Evolutionary conservation across 208 protist genomes (phyloP).

Genomic region (Trypanosoma brucei): DNA sequence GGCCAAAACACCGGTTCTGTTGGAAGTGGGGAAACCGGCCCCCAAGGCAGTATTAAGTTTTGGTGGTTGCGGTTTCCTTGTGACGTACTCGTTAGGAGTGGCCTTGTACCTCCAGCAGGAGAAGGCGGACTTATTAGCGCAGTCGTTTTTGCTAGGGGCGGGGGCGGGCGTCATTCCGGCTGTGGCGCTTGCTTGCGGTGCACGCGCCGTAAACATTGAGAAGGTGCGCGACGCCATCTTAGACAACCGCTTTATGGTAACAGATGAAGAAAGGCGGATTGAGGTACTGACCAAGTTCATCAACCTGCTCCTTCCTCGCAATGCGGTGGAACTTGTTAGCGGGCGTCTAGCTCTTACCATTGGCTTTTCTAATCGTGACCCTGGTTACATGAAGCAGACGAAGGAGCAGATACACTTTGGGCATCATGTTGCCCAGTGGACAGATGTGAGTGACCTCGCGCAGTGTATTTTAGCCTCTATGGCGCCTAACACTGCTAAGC

Average conservation of each 20-base stretch:
- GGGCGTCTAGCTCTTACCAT: slow-evolving; percentile 82
- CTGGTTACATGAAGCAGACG: slow-evolving; percentile 76
- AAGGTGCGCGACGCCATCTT: slow-evolving; percentile 78
- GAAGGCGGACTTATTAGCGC: slow-evolving; percentile 63
- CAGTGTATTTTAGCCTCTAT: slow-evolving; percentile 83
- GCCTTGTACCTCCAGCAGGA: slow-evolving; percentile 86
- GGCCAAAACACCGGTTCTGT: slow-evolving; percentile 73
- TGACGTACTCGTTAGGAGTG: slow-evolving; percentile 85
- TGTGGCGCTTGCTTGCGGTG: slow-evolving; percentile 72
- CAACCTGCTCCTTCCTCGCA: slow-evolving; percentile 68
- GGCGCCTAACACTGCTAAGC: slow-evolving; percentile 78
- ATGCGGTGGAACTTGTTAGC: slow-evolving; percentile 66
- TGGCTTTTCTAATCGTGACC: slow-evolving; percentile 79
- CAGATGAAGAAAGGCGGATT: slow-evolving; percentile 68
- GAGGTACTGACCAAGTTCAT: slow-evolving; percentile 65
- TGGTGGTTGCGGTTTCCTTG: slow-evolving; percentile 80
- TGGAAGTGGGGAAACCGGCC: slow-evolving; percentile 77
- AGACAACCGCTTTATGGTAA: slow-evolving; percentile 71
- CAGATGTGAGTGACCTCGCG: slow-evolving; percentile 62
- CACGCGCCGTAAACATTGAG: slow-evolving; percentile 65
- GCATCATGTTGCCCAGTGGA: slow-evolving; percentile 84
- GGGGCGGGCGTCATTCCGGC: slow-evolving; percentile 79
- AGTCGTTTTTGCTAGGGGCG: slow-evolving; percentile 76
- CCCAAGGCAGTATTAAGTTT: slow-evolving; percentile 85
- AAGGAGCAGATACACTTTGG: slow-evolving; percentile 85